Conservation (phyloP, 148 eudicot genomes). For the Beta vulgaris region DNA sequence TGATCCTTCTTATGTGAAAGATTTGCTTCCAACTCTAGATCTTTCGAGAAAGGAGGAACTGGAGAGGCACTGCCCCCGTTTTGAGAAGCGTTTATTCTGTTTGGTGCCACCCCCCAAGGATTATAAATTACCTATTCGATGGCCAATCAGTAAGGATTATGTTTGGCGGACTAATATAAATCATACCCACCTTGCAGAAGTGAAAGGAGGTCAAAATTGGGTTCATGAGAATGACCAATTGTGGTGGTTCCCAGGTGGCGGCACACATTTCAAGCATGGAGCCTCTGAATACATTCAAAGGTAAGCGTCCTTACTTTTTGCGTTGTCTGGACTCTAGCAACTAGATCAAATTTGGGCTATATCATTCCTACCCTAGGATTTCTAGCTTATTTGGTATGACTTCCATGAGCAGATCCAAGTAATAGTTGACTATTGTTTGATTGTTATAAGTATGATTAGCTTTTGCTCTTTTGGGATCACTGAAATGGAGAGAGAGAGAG, state of each 20-base stretch:
- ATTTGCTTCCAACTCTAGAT: constrained; percentile 66
- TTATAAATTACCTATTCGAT: constrained; percentile 85
- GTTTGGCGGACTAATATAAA: constrained; percentile 95
- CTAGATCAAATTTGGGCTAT: neutral
- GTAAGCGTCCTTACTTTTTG: constrained; percentile 28
- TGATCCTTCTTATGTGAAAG: constrained; percentile 64
- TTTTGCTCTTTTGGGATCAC: neutral
- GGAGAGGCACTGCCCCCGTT: constrained; percentile 89
- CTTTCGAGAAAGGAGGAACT: constrained; percentile 76
- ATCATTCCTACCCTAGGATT: neutral
- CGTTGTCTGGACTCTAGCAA: neutral
- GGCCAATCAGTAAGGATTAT: constrained; percentile 95
- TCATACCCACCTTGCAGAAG: constrained; percentile 89
- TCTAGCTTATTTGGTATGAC: neutral
- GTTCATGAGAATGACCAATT: constrained; percentile 74
- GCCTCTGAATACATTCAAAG: constrained; percentile 90
- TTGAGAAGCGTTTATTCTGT: constrained; percentile 77
- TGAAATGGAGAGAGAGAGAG: neutral
- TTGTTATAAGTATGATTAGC: neutral
- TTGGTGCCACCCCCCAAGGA: constrained; percentile 88
- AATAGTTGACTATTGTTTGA: neutral
- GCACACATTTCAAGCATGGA: constrained; percentile 98
- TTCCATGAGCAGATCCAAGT: too few relatives aligned
- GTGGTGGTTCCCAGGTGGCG: constrained; percentile 99
- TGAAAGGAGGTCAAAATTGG: constrained; percentile 99